Evolutionary conservation across 2,329 filamentous ascomycete genomes (phyloP).

Genomic region (Fusarium penzigii): DNA sequence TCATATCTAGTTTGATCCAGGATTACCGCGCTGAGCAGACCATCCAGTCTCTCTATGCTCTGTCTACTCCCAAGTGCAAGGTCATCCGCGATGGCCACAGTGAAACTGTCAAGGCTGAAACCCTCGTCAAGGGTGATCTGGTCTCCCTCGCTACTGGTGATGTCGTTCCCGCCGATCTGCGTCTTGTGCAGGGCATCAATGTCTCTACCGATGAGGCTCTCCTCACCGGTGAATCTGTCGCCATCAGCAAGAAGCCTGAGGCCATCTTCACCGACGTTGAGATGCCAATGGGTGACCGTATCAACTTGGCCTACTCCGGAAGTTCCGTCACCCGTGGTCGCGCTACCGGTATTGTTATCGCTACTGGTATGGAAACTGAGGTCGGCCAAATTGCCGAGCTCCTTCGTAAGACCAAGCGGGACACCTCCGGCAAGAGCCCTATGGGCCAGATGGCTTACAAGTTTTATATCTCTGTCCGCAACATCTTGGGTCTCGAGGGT

Average conservation of each 20-base stretch:
- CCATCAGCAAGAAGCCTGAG: constrained; percentile 66
- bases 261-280: constrained; percentile 52
- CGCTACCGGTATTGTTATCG: constrained; percentile 67
- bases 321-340: constrained; percentile 73
- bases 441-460: constrained; percentile 46
- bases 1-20: constrained; percentile 51
- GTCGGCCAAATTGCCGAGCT: constrained; percentile 75
- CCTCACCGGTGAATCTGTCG: constrained; percentile 72
- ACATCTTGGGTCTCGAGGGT: constrained; percentile 67
- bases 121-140: constrained; percentile 66
- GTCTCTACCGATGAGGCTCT: constrained; percentile 75
- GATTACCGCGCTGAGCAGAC: constrained; percentile 64
- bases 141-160: constrained; percentile 65
- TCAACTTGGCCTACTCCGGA: constrained; percentile 71
- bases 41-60: constrained; percentile 60
- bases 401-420: constrained; percentile 58
- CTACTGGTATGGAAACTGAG: constrained; percentile 73
- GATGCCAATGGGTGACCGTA: constrained; percentile 67
- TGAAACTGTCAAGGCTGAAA: constrained; percentile 55
- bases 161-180: constrained; percentile 69
- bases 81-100: constrained; percentile 55
- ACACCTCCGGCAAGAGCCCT: constrained; percentile 41
- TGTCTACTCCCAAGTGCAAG: constrained; percentile 61
- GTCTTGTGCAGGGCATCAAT: constrained; percentile 68
- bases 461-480: constrained; percentile 45